Conservation (phyloP, 139 green algal genomes). For the Chlamydomonas schloesseri region DNA sequence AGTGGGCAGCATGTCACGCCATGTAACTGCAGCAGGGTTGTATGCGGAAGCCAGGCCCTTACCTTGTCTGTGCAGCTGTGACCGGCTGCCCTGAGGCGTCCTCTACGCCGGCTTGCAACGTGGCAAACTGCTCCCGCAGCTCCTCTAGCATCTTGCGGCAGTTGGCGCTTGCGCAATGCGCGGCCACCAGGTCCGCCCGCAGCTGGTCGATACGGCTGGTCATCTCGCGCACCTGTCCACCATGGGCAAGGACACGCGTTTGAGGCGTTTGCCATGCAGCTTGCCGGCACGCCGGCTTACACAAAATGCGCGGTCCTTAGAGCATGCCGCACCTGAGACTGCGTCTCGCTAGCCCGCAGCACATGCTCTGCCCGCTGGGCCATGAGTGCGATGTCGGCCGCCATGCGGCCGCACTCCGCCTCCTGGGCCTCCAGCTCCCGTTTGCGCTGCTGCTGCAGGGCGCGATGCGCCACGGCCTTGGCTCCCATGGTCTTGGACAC, state of each 20-base stretch:
- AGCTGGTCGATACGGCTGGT: background rate
- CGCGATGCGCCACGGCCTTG: constrained; percentile 4
- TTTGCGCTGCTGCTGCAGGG: background rate
- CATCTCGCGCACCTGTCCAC: background rate
- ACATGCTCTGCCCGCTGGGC: background rate
- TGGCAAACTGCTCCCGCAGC: background rate
- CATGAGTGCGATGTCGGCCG: background rate
- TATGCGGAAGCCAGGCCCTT: too few species aligned
- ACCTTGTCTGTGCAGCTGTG: too few species aligned
- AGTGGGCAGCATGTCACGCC: too few species aligned
- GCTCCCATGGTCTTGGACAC: constrained; percentile 11
- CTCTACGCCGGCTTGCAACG: background rate
- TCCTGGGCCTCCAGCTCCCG: background rate
- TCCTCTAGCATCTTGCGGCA: background rate
- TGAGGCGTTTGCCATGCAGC: too few species aligned
- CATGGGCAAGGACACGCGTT: too few species aligned
- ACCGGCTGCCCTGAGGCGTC: background rate
- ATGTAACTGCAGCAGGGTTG: too few species aligned
- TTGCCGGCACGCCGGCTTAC: too few species aligned
- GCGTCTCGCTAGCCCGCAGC: constrained; percentile 21
- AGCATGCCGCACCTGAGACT: constrained; percentile 18
- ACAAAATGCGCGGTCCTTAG: too few species aligned
- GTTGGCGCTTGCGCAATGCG: background rate
- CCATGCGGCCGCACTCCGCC: background rate
- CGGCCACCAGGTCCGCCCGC: background rate